Percentiles rank a stretch among this genome's conserved stretches.
Conservation (phyloP, 208 protist species). For the Trichomonas vaginalis region DNA sequence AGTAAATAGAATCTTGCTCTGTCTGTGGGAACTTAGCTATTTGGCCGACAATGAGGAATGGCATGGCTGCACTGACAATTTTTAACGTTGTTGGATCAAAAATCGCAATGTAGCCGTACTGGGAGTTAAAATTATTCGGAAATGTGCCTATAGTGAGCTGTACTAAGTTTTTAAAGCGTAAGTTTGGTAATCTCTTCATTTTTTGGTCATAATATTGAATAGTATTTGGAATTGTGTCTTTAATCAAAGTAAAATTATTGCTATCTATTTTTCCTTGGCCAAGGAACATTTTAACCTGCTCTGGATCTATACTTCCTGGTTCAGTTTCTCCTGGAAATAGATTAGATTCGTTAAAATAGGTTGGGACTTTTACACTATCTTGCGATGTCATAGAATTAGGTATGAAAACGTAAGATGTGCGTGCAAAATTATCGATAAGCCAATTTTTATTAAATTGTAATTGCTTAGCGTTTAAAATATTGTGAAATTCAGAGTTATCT, state of each 20-base stretch:
- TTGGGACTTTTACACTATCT: not conserved
- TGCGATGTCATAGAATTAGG: not conserved
- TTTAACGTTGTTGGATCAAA: not conserved
- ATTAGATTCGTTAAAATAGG: not conserved
- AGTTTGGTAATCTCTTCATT: not conserved
- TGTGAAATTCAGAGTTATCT: no score
- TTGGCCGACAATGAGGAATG: not conserved
- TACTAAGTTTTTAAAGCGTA: not conserved
- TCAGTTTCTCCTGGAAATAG: not conserved
- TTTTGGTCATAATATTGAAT: not conserved
- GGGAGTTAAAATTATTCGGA: not conserved
- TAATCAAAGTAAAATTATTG: not conserved
- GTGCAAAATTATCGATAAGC: not conserved
- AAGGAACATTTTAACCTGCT: not conserved
- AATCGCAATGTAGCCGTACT: not conserved
- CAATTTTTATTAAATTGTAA: not conserved
- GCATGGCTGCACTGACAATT: not conserved
- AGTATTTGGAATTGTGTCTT: not conserved
- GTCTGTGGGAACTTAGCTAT: not conserved
- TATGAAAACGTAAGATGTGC: not conserved
- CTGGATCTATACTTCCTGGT: not conserved
- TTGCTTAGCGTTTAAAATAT: not conserved
- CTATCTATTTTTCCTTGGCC: not conserved
- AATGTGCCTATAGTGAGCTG: not conserved
- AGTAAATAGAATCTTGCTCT: not conserved